Base-by-base conservation (phyloP, 2,329 filamentous ascomycete species). In the Alternaria infectoria region DNA sequence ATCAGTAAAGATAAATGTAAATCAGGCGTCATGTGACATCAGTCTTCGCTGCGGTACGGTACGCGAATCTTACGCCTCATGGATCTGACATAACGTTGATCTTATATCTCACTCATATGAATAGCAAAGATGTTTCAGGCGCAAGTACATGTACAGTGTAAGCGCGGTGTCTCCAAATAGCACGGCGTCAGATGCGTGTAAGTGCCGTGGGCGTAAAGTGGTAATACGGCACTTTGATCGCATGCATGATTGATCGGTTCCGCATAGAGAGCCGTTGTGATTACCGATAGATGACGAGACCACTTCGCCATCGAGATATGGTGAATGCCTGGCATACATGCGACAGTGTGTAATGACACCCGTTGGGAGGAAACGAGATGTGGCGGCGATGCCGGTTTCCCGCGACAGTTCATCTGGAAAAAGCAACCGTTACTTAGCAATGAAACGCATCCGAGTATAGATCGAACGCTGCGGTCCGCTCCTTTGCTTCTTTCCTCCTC, bases 401-500 rank as follows among this genome's bases (percentile, higher is more conserved):
- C 49, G 49, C 28, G 8, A 23, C 54, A 46, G 26, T 56, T 56
- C 28, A 43, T 23, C 4, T 47, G 43, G 47, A 30, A 46, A 21
- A 56, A 56, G 44, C 26, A 30, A 56, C 9, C 30, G 2, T 30
- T 6, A 15, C 13, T 26, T 17, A 23, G 28, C 32, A 40, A 52
- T 32, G 30, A 52, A 52, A 52, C 13, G 49, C 23, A 52, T 10
- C 49, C 49, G 49, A 40, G 12, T 15, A 17, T 52, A 11, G 49
- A 23, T 17, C 13, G 49, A 52, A 40, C 30, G 49, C 19, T 40
- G 30, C 49, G 21, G 15, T 44, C 52, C 32, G 52, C 28, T 26
- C 30, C 54, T n/a, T 59, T 62, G 59, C 59, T 62, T 62, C 23
- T 59, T 58, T 7, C 43, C 17, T 25, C 45, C 23, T 17, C 32